These are phyloP conservation scores for Entomophthora muscae DNA, from an alignment of 371 early-diverging fungal genomes.

Conservation along the genomic window DNA sequence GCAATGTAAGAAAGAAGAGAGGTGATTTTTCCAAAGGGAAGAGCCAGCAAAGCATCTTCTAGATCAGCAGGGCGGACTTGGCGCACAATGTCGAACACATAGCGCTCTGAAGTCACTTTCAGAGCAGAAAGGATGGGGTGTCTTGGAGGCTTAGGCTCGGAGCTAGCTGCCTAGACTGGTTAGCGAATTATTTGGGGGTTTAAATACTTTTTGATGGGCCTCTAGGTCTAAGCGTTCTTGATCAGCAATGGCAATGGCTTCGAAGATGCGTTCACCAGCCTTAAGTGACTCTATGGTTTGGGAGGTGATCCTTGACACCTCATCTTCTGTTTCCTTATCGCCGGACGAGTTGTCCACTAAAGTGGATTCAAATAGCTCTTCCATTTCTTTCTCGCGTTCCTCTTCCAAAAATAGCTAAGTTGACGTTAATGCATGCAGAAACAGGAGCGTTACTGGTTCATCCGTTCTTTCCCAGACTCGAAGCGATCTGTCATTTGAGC, in stretches of 20 bases:
- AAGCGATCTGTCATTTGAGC: slow-evolving; percentile 80
- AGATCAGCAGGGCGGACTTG: slow-evolving; percentile 64
- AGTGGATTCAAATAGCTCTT: slow-evolving; percentile 65
- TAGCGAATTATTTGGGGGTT: slow-evolving; percentile 13
- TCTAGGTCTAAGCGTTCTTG: slow-evolving; percentile 52
- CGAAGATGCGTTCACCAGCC: slow-evolving; percentile 79
- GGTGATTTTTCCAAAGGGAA: slow-evolving; percentile 62
- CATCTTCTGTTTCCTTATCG: slow-evolving; percentile 28
- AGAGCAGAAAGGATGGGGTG: slow-evolving; percentile 51
- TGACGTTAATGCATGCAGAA: slow-evolving; percentile 4
- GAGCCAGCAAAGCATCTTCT: slow-evolving; percentile 71
- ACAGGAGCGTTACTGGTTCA: slow-evolving; percentile 39
- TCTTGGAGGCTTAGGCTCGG: slow-evolving; percentile 20
- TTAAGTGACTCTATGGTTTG: slow-evolving; percentile 79
- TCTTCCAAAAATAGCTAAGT: slow-evolving; percentile 71
- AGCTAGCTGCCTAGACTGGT: slow-evolving; percentile 28
- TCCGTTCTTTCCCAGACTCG: slow-evolving; percentile 89
- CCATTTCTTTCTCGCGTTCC: slow-evolving; percentile 86
- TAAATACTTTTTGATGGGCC: slow-evolving; percentile 30
- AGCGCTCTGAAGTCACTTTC: slow-evolving; percentile 55
- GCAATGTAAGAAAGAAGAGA: slow-evolving; percentile 56
- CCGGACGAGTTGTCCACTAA: slow-evolving; percentile 46
- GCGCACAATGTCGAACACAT: slow-evolving; percentile 57
- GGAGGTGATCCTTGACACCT: slow-evolving; percentile 57
- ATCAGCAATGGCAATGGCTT: slow-evolving; percentile 75